Base-by-base conservation (phyloP, 129 eudicot species). In the Gnaphalium uliginosum region DNA sequence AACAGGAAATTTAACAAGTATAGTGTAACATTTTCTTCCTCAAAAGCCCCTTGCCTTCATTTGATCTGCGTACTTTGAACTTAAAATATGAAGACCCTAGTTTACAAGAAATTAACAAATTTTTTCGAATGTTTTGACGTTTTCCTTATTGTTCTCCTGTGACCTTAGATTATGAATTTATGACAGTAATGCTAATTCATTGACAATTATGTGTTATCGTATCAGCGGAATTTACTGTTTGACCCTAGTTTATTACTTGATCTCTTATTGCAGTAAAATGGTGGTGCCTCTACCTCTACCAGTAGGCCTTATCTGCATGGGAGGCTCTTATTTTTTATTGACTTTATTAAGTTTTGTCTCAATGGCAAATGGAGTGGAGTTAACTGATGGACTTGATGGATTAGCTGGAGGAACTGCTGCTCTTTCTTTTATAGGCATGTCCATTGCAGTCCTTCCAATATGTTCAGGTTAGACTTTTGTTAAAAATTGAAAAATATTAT, bases 361-460 rank as follows among this genome's bases (percentile, higher is more conserved):
- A 51, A 85, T 90, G 96, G 91, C 89, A 69, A 88, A 82, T 69
- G 97, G 96, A 63, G 67, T 85, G 72, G 82, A 89, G 67, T 68
- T 88, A 66, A 88, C 86, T 11, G 93, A 93, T 71, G 88, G 96
- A 57, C 90, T 93, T 72, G 98, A 93, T 70, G 97, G 98, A 25
- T 82, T 93, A 84, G 97, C 96, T 66, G 96, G 96, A 69, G 98
- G 98, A 66, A 85, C 87, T 70, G 90, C 98, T 59, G 97, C 98
- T 8, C 83, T 93, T 81, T 89, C 96, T n/a, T 90, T 93, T 71
- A 85, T 85, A 33, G 98, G 91, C 81, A 90, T 93, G 98, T 93
- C 98, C 27, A 84, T 90, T 67, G 98, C 90, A 10, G 98, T 90
- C 71, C 98, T 93, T 88, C 98, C 98, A 48, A 88, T 93, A 75